A percentile compares a stretch with the other conserved stretches of the same genome.
These are phyloP conservation scores for Sapria himalayana DNA, from an alignment of 345 rosid species.

Conservation along the genomic window DNA sequence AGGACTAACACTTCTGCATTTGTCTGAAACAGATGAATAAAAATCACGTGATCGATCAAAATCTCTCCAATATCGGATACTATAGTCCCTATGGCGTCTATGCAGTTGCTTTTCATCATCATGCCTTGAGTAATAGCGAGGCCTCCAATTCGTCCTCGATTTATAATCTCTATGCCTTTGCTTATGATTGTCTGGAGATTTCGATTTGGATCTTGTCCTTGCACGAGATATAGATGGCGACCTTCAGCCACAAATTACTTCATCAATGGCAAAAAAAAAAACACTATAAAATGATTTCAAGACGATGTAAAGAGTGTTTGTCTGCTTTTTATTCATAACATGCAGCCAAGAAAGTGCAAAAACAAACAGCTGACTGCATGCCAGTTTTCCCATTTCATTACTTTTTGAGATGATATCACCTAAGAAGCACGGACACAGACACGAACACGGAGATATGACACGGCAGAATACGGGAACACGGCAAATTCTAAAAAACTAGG, in stretches of 20 bases:
- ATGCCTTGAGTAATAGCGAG: slow-evolving; percentile 49
- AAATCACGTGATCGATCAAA: slow-evolving; percentile 32
- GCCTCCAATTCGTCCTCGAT: no score
- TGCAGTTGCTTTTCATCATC: slow-evolving; percentile 31
- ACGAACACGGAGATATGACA: no score
- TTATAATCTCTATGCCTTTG: no score
- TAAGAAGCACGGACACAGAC: no score
- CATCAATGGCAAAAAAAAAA: not conserved
- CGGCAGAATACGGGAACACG: no score
- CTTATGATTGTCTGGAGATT: slow-evolving; percentile 50
- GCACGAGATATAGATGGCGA: slow-evolving; percentile 56
- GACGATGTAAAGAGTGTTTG: no score
- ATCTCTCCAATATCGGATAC: slow-evolving; percentile 27
- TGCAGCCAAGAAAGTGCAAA: no score
- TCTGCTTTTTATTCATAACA: no score
- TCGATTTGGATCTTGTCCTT: slow-evolving; percentile 53
- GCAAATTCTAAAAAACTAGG: no score
- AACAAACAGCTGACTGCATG: no score
- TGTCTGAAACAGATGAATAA: slow-evolving; percentile 33
- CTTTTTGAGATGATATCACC: no score
- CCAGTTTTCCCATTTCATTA: no score
- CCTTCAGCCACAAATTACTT: slow-evolving; percentile 15
- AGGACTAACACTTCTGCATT: slow-evolving; percentile 57
- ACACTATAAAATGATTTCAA: not conserved
- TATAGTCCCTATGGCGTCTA: slow-evolving; percentile 35